phyloP scores from a whole-genome alignment of 495 filamentous ascomycete species.

The Annulohypoxylon moriforme region DNA sequence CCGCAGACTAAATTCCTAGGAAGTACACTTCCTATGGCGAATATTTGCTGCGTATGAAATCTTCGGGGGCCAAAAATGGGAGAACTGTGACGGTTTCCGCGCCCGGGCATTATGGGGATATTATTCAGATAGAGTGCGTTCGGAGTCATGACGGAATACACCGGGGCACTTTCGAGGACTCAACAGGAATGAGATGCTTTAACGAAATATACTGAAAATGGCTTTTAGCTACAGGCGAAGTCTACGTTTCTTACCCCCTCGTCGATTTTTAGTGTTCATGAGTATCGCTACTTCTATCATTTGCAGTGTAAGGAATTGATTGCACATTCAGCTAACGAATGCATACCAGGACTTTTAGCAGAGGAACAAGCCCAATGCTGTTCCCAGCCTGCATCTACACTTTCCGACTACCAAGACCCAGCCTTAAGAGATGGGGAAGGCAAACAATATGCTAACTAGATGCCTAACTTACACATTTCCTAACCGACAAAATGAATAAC shows the following conservation, averaged over 20 bases:
- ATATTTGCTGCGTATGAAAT: not conserved
- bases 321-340: not conserved
- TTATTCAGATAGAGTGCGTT: not conserved
- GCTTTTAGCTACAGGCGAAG: not conserved
- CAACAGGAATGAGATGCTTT: not conserved
- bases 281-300: not conserved
- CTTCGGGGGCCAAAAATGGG: not conserved
- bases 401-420: too few relatives aligned
- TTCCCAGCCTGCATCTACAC: too few relatives aligned
- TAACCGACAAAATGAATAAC: not conserved
- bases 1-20: constrained; percentile 14
- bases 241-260: not conserved
- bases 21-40: not conserved
- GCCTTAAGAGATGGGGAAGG: too few relatives aligned
- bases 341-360: not conserved
- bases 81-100: not conserved
- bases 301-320: not conserved
- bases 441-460: not conserved
- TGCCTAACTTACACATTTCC: too few relatives aligned
- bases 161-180: not conserved
- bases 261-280: not conserved
- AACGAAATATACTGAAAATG: not conserved
- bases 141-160: not conserved
- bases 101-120: not conserved
- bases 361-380: too few relatives aligned